phyloP scores from a whole-genome alignment of 148 eudicot species.

The Vaccinium myrtillus region DNA sequence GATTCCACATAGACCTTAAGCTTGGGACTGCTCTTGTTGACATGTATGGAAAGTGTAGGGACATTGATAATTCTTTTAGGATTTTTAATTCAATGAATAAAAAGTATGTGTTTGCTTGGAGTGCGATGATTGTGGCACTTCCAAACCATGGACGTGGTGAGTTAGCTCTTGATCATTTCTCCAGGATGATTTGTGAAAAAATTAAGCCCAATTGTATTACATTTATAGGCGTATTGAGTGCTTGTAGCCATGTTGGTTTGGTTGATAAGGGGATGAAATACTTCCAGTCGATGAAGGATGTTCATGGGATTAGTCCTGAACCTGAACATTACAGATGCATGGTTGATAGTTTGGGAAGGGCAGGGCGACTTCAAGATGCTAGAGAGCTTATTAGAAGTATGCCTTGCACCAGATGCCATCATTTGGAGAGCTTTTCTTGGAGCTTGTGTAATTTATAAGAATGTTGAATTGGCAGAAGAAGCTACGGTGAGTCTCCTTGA shows the following conservation, averaged over 20 bases:
- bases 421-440: conserved; percentile 25
- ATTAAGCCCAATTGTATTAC: too few species aligned
- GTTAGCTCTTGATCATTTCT: background rate
- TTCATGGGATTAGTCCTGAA: too few species aligned
- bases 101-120: conserved; percentile 21
- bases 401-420: background rate
- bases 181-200: too few species aligned
- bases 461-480: conserved; percentile 20
- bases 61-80: conserved; percentile 17
- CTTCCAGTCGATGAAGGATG: too few species aligned
- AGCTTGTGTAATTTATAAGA: conserved; percentile 19
- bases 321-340: too few species aligned
- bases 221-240: conserved; percentile 19
- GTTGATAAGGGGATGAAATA: conserved; percentile 19
- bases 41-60: conserved; percentile 26
- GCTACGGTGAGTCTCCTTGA: conserved; percentile 13
- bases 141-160: conserved; percentile 27
- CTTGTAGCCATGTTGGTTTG: conserved; percentile 23
- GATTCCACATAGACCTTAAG: conserved; percentile 16
- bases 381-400: conserved; percentile 20
- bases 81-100: conserved; percentile 12
- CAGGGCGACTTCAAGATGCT: conserved; percentile 25
- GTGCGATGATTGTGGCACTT: conserved; percentile 26
- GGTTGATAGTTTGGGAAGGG: conserved; percentile 17
- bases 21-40: conserved; percentile 18